Conservation (phyloP, 768 basidiomycete species). For the Pisolithus marmoratus region DNA sequence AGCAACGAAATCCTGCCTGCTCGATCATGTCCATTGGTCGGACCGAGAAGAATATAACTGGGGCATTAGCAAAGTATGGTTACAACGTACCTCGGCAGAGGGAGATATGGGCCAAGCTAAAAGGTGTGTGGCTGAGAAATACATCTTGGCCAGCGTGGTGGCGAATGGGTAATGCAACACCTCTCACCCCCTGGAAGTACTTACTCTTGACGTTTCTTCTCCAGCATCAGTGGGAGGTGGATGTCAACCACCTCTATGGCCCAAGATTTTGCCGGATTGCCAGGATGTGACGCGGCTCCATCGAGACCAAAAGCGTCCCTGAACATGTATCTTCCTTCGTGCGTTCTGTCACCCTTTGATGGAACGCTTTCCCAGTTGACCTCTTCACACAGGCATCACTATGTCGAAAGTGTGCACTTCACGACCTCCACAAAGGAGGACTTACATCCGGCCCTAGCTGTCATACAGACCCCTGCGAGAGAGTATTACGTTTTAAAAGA, state of each 20-base stretch:
- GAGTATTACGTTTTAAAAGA: constrained; percentile 68
- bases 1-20: constrained; percentile 4
- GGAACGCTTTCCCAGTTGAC: neutral
- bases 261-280: constrained; percentile 57
- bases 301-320: constrained; percentile 26
- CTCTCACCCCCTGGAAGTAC: neutral
- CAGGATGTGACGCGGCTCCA: constrained; percentile 8
- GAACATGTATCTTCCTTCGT: constrained; percentile 65
- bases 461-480: constrained; percentile 62
- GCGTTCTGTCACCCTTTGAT: constrained; percentile 16
- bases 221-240: constrained; percentile 64
- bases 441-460: constrained; percentile 60
- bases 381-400: constrained; percentile 51
- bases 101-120: constrained; percentile 39
- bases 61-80: constrained; percentile 68
- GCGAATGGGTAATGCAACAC: constrained; percentile 50
- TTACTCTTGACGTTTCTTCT: constrained; percentile 3
- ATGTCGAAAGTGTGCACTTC: constrained; percentile 73
- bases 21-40: constrained; percentile 50
- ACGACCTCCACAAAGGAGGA: constrained; percentile 33
- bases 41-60: constrained; percentile 65
- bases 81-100: constrained; percentile 38
- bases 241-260: constrained; percentile 68
- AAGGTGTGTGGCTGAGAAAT: constrained; percentile 49
- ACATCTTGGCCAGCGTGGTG: constrained; percentile 67